Evolutionary conservation across 148 eudicot species (phyloP).

Genomic region (Cornus florida): DNA sequence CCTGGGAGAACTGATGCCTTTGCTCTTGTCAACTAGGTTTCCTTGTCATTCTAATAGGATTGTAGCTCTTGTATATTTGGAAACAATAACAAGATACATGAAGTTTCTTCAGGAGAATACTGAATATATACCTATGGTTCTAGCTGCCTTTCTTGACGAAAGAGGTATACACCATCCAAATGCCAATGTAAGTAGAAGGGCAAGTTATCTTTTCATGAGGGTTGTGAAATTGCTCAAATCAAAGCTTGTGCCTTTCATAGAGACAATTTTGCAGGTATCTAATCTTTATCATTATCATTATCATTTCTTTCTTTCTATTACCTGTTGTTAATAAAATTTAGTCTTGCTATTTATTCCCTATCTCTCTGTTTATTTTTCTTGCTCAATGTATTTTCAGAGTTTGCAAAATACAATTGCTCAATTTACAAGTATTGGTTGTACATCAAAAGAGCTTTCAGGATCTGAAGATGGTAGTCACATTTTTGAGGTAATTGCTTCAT

Average conservation of each 20-base stretch:
- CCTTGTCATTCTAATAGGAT: conserved; percentile 89
- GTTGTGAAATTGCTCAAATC: conserved; percentile 81
- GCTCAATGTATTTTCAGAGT: conserved; percentile 47
- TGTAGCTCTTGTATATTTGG: conserved; percentile 89
- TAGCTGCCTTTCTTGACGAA: conserved; percentile 86
- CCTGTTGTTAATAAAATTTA: background rate
- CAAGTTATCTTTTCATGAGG: conserved; percentile 96
- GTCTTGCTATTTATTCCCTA: background rate
- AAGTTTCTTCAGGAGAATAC: conserved; percentile 78
- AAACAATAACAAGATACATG: conserved; percentile 78
- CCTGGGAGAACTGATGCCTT: conserved; percentile 75
- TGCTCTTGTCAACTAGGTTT: conserved; percentile 81
- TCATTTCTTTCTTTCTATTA: background rate
- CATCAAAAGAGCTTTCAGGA: conserved; percentile 51
- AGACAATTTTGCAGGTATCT: conserved; percentile 86
- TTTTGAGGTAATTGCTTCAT: conserved; percentile 65
- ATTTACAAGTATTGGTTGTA: conserved; percentile 61
- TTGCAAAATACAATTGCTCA: conserved; percentile 83
- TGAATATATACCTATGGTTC: conserved; percentile 66
- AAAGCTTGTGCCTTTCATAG: conserved; percentile 85
- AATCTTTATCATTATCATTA: conserved; percentile 7
- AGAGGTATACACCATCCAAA: conserved; percentile 95
- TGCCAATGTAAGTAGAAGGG: conserved; percentile 80
- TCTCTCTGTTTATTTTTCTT: background rate
- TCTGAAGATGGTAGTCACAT: conserved; percentile 96